phyloP scores from a whole-genome alignment of 495 filamentous ascomycete species.

The Collariella sp. region DNA sequence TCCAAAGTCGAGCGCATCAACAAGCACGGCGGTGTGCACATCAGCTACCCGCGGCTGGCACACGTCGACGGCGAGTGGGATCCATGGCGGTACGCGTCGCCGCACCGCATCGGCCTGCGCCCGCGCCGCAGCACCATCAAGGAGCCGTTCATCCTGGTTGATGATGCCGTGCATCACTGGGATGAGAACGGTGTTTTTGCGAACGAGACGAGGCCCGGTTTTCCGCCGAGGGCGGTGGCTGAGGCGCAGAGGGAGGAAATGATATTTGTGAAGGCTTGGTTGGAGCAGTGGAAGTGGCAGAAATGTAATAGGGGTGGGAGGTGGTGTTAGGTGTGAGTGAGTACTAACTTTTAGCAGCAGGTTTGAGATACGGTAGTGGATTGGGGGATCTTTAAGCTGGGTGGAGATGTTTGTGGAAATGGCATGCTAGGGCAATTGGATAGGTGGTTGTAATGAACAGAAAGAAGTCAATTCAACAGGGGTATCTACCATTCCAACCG shows the following conservation, averaged over 20 bases:
- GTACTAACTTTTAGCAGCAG: slow-evolving; percentile 1
- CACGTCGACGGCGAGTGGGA: slow-evolving; percentile 61
- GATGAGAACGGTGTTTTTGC: slow-evolving; percentile 61
- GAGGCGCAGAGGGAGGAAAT: slow-evolving; percentile 48
- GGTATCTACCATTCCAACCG: slow-evolving; percentile 36
- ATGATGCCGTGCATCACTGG: slow-evolving; percentile 60
- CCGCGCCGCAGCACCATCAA: slow-evolving; percentile 43
- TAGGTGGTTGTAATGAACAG: neutral
- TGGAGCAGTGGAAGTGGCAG: slow-evolving; percentile 45
- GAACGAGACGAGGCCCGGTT: slow-evolving; percentile 45
- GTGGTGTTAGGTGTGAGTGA: neutral
- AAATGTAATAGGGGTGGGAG: neutral
- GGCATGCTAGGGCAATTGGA: neutral
- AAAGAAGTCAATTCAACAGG: neutral
- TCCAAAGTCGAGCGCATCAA: slow-evolving; percentile 53
- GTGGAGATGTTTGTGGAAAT: neutral
- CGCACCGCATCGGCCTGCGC: slow-evolving; percentile 45
- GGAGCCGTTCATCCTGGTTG: slow-evolving; percentile 56
- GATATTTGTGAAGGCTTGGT: slow-evolving; percentile 56
- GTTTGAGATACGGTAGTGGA: neutral
- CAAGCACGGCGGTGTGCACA: slow-evolving; percentile 57
- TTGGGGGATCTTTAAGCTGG: neutral
- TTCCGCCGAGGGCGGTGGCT: slow-evolving; percentile 47
- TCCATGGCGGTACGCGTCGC: slow-evolving; percentile 60
- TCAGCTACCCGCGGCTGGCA: slow-evolving; percentile 56